Evolutionary conservation across 2,329 filamentous ascomycete species (phyloP).

Genomic region (Penicillium sp.): DNA sequence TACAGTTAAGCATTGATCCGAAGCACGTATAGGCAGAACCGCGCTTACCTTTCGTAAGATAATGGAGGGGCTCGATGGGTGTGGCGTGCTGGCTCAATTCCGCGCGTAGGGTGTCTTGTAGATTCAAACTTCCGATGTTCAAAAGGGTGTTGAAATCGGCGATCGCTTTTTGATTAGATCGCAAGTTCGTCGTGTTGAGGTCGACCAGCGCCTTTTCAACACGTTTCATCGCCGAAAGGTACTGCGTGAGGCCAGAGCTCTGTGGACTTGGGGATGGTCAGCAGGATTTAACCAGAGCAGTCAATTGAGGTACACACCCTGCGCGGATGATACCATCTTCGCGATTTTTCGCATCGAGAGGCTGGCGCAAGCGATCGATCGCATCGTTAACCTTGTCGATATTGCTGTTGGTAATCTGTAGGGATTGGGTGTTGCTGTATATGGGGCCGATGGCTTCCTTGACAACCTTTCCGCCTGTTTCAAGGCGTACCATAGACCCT

Average conservation of each 20-base stretch:
- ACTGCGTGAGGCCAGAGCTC: constrained; percentile 77
- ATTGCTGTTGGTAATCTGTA: constrained; percentile 87
- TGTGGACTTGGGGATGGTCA: constrained; percentile 59
- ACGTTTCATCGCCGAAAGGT: constrained; percentile 85
- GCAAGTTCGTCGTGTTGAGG: constrained; percentile 85
- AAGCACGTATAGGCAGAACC: too few relatives aligned
- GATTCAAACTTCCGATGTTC: constrained; percentile 74
- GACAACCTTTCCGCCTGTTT: constrained; percentile 86
- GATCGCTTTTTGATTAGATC: constrained; percentile 87
- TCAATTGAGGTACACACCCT: constrained; percentile 54
- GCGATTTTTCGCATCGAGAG: constrained; percentile 86
- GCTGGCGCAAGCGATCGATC: constrained; percentile 85
- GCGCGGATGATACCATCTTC: constrained; percentile 90
- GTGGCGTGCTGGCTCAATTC: constrained; percentile 76
- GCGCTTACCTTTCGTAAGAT: constrained; percentile 76
- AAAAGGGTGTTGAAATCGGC: constrained; percentile 76
- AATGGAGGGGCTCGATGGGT: constrained; percentile 85
- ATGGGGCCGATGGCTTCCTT: constrained; percentile 90
- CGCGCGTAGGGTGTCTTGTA: constrained; percentile 82
- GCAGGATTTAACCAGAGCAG: not conserved
- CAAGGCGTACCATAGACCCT: constrained; percentile 78
- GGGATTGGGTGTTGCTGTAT: constrained; percentile 84
- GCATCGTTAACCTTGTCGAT: constrained; percentile 83
- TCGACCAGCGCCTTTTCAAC: constrained; percentile 81
- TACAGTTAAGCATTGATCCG: constrained; percentile 6